Base-by-base conservation (phyloP, 1,284 basidiomycete genomes). In the Marasmius fiardii region DNA sequence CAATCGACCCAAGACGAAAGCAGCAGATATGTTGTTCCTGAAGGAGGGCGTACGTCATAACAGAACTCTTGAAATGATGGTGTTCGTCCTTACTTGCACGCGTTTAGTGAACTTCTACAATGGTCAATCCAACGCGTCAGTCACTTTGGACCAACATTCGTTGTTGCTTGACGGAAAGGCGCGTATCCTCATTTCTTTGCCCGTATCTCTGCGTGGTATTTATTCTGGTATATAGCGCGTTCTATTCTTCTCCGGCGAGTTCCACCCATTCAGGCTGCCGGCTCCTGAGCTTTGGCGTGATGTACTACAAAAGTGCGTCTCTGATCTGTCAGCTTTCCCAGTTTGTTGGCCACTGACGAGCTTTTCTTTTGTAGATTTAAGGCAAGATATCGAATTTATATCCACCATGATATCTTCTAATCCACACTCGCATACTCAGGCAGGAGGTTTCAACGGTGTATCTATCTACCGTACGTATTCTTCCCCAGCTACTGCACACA, bases 261-360 rank as follows among this genome's bases (percentile, higher is more conserved):
- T 75, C 54, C 74, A 76, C 54, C 72, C 73, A 7, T 82, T 76
- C 68, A 69, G 80, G n/a, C 66, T 80, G 4, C 80, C 80, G 1
- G 71, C 74, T 20, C 70, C 72, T 6, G 74, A 74, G 21, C 67
- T 74, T 11, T 82, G 80, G 80, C 65, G 68, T 33, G 80, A 82
- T 60, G 71, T 80, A 35, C 64, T 71, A 24, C 59, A 72, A 60
- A 72, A 71, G 70, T 70, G 43, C n/a, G 65, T 59, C 4, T 14
- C 5, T 28, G 11, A 16, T 45, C 23, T 45, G 18, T 24, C 7
- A 8, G n/a, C 2, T 20, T 18, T 11, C n/a, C 23, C 6, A n/a
- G 34, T 20, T 37, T 16, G 16, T 24, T 21, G 8, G 34, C 23
- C n/a, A 31, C 37, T 41, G 3, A 18, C 16, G 39, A 23, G 37